Evolutionary conservation across 2,329 filamentous ascomycete species (phyloP), one percentile per base, ranked within the genome.

Genomic region (Claviceps digitariae): DNA sequence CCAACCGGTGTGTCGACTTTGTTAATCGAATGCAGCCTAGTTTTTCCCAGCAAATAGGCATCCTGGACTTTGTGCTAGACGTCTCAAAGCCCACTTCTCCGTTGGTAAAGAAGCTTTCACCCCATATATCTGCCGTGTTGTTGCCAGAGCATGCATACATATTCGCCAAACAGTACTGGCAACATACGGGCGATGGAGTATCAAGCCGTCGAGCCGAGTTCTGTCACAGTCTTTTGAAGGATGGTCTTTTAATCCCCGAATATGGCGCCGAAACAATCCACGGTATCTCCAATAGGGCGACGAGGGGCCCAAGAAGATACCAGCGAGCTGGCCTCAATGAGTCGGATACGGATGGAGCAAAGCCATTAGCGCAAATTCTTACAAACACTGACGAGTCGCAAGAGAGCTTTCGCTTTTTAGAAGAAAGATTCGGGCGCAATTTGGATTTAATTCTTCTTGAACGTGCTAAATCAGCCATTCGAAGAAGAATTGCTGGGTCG

Each of bases 131-230:
- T 1, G 83, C 82, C 25, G 82, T 95, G 3, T 65, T 97, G 44
- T 89, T 85, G 60, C 80, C 83, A 0, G 73, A 77, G 47, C 78
- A 82, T 13, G 70, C 81, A 20, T 90, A 84, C 61, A 70, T 80
- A 4, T 68, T 86, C 55, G 87, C 89, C n/a, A 97, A 96, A 67
- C 81, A 90, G 62, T 96, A 95, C 63, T 98, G 93, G 93, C 93
- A 97, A 67, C 93, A 98, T 67, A 86, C 87, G 0, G 93, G 93
- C 21, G 90, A 95, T 57, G 93, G 93, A 17, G 77, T 95, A 15
- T 96, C 90, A 0, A 96, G 90, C 66, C 83, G 93, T 50, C 81
- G 90, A 43, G 90, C 89, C 36, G 91, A 96, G 65, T 96, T 95
- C 67, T 95, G 87, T 64, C 82, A 90, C 56, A 74, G 78, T 44